Conservation (phyloP, 106 monocot species). For the Hemerocallis citrina region DNA sequence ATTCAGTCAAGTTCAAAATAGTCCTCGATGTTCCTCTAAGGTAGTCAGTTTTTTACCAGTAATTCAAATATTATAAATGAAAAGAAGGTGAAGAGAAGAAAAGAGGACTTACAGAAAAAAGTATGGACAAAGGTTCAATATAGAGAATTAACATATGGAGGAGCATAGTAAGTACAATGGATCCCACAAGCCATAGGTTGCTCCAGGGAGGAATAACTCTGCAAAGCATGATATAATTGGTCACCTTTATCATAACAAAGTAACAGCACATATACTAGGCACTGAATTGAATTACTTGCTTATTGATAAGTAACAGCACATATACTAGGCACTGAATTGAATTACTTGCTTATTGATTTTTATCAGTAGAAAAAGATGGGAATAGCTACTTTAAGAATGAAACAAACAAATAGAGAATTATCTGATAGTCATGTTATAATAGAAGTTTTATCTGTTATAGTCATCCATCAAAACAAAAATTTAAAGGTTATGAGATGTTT, state of each 20-base stretch:
- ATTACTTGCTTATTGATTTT: neutral
- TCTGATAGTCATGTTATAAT: too few relatives aligned
- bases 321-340: neutral
- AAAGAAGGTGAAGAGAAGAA: neutral
- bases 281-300: neutral
- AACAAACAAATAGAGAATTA: too few relatives aligned
- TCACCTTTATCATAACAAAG: neutral
- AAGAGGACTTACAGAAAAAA: constrained; percentile 84
- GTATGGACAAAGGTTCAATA: constrained; percentile 70
- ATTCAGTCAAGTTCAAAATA: constrained; percentile 1
- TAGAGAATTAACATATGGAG: constrained; percentile 87
- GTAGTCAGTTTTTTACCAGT: neutral
- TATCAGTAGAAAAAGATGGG: too few relatives aligned
- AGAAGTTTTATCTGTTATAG: too few relatives aligned
- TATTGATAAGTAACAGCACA: neutral
- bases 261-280: neutral
- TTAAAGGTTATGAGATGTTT: too few relatives aligned
- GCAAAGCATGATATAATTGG: constrained; percentile 8
- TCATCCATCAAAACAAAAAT: too few relatives aligned
- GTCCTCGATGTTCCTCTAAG: neutral
- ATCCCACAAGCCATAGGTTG: constrained; percentile 89
- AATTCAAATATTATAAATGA: neutral
- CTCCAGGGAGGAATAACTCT: constrained; percentile 98
- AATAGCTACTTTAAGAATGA: too few relatives aligned
- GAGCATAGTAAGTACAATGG: constrained; percentile 85